These are phyloP conservation scores for Alternaria solani DNA, from an alignment of 2,329 filamentous ascomycete species.

Conservation along the genomic window DNA sequence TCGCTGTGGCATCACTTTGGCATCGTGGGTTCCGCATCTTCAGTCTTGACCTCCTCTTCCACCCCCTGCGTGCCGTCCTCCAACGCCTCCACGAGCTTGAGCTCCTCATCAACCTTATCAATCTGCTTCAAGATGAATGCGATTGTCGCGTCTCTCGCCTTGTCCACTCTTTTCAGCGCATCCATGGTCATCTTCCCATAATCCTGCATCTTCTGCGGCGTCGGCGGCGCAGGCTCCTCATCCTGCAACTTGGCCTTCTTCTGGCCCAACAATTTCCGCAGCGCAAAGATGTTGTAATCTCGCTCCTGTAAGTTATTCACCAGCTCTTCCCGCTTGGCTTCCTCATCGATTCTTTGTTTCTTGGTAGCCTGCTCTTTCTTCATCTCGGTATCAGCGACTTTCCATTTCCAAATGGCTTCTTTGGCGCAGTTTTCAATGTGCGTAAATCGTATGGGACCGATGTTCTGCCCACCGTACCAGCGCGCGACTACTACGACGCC, in stretches of 20 bases:
- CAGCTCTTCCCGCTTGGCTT: conserved; percentile 50
- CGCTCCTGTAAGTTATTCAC: conserved; percentile 49
- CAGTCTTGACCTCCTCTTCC: neutral
- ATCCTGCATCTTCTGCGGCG: conserved; percentile 46
- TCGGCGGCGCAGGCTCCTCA: conserved; percentile 31
- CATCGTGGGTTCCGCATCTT: conserved; percentile 4
- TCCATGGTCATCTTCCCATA: conserved; percentile 55
- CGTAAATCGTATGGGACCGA: conserved; percentile 62
- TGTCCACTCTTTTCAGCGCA: conserved; percentile 54
- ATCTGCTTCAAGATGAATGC: conserved; percentile 62
- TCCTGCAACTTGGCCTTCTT: conserved; percentile 49
- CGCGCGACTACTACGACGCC: conserved; percentile 62
- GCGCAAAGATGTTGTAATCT: conserved; percentile 58
- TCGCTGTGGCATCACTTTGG: conserved; percentile 7
- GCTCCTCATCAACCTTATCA: conserved; percentile 58
- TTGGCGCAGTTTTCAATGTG: conserved; percentile 61
- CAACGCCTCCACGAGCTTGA: conserved; percentile 36
- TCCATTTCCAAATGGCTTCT: conserved; percentile 57
- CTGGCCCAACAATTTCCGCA: conserved; percentile 57
- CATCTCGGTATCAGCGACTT: conserved; percentile 40
- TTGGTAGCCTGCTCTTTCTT: conserved; percentile 48
- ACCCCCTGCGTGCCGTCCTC: conserved; percentile 25
- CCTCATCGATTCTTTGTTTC: conserved; percentile 49
- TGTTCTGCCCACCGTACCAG: conserved; percentile 63
- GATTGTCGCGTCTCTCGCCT: conserved; percentile 62